These are phyloP conservation scores for Saccharomycopsis capsularis DNA, from an alignment of 805 yeast species.

Conservation along the genomic window DNA sequence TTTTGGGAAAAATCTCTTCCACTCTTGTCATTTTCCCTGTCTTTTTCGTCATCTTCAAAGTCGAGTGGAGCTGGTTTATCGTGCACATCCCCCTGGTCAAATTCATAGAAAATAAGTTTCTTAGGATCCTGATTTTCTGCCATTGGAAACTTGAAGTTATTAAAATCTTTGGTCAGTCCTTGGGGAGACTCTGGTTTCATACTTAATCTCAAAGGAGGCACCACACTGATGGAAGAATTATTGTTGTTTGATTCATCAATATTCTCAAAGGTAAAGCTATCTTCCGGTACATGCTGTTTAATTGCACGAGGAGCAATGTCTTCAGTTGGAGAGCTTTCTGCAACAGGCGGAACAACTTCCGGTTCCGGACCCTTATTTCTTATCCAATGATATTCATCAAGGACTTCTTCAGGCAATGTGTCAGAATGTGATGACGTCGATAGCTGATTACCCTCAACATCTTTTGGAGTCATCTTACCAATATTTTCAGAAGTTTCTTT, in stretches of 20 bases:
- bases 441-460: neutral
- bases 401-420: no score
- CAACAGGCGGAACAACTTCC: neutral
- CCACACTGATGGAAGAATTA: neutral
- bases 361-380: neutral
- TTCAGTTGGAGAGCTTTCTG: neutral
- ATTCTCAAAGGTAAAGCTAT: constrained; percentile 12
- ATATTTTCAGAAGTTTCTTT: neutral
- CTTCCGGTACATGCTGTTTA: neutral
- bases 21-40: neutral
- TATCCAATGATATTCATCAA: no score
- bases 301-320: neutral
- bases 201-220: neutral
- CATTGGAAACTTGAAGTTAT: neutral
- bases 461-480: neutral
- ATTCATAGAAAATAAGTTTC: neutral
- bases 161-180: no score
- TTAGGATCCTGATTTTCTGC: no score
- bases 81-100: no score
- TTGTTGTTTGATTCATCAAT: no score
- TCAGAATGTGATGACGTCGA: no score
- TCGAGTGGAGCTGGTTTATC: neutral
- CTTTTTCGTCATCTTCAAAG: neutral
- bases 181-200: no score
- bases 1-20: neutral